Evolutionary conservation across 2,329 filamentous ascomycete genomes (phyloP), one percentile per base, ranked within the genome.

Genomic region (Colletotrichum spinosum): DNA sequence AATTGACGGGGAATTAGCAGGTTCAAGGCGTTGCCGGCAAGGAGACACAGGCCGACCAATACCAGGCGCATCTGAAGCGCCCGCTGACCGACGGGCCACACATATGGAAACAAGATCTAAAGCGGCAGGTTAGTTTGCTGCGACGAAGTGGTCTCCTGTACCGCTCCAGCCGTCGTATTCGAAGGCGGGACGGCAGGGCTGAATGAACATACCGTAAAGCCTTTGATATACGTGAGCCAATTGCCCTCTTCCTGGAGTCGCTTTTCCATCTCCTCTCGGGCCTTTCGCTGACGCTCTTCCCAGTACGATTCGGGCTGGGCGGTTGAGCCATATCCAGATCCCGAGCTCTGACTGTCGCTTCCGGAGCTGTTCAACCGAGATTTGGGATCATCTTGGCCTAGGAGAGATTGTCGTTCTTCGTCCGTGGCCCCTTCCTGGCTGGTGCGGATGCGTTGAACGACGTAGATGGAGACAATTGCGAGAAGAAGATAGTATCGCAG

Each of bases 1-100:
- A 95, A 87, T 73, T 96, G 92, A 17, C 91, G 86, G n/a, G 93
- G 93, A 38, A 93, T 88, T 46, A 97, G 79, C 12, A 97, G 81
- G 70, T 94, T 92, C 54, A 97, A 80, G 6, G 86, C 86, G 69
- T 94, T 93, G 60, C 89, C 86, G 55, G 83, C 80, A n/a, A 94
- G 75, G 25, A 96, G 81, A 69, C 91, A 91, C 1, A 92, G 48
- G 0, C 86, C 85, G 49, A 96, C 89, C 4, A 92, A 81, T 10
- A 86, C 79, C 17, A 92, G 86, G 58, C 89, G 89, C 15, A 91
- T 75, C 74, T 96, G 92, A 15, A 96, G 84, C 12, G 79, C 76
- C 57, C 82, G 84, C 71, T 91, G 86, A 46, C 89, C 85, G 55
- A 87, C 84, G 1, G 94, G 93, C 88, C 92, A 94, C 17, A 97